These are phyloP conservation scores for Pyrenochaeta sp. DNA, from an alignment of 2,329 filamentous ascomycete genomes.

Conservation along the genomic window DNA sequence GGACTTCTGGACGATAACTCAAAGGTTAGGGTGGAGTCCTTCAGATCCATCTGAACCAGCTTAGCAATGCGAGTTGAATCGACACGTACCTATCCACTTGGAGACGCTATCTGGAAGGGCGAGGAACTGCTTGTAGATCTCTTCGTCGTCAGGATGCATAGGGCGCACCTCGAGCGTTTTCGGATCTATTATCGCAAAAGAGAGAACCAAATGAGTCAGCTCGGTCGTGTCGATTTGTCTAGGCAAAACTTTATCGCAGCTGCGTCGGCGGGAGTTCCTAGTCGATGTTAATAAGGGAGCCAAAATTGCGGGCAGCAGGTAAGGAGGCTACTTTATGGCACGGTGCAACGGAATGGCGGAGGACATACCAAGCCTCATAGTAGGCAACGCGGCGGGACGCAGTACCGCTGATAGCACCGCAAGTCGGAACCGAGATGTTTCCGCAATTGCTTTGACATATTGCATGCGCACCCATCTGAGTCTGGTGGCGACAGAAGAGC, in stretches of 20 bases:
- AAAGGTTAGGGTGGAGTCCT: neutral
- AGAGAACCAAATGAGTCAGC: slow-evolving; percentile 40
- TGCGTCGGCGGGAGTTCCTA: slow-evolving; percentile 28
- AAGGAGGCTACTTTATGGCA: no score
- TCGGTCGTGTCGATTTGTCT: slow-evolving; percentile 29
- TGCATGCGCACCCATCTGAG: slow-evolving; percentile 1
- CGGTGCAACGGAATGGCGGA: neutral
- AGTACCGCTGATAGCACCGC: slow-evolving; percentile 21
- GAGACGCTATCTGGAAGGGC: slow-evolving; percentile 16
- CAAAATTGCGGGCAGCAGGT: neutral
- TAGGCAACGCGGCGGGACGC: slow-evolving; percentile 28
- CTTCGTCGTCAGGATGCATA: slow-evolving; percentile 25
- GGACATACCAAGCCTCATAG: slow-evolving; percentile 29
- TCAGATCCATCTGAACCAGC: neutral
- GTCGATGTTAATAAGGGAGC: neutral
- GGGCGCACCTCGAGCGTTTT: slow-evolving; percentile 34
- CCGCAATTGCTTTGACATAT: slow-evolving; percentile 18
- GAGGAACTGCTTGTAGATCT: slow-evolving; percentile 28
- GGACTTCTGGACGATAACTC: neutral
- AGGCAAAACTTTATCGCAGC: slow-evolving; percentile 33
- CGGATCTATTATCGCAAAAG: slow-evolving; percentile 55
- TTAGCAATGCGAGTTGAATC: neutral
- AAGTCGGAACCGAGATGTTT: slow-evolving; percentile 11
- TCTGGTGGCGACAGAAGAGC: slow-evolving; percentile 17
- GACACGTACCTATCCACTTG: slow-evolving; percentile 23